Percentiles rank a stretch among this genome's conserved stretches.
phyloP scores from a whole-genome alignment of 2,329 filamentous ascomycete species.

The Pseudogymnoascus sp. region DNA sequence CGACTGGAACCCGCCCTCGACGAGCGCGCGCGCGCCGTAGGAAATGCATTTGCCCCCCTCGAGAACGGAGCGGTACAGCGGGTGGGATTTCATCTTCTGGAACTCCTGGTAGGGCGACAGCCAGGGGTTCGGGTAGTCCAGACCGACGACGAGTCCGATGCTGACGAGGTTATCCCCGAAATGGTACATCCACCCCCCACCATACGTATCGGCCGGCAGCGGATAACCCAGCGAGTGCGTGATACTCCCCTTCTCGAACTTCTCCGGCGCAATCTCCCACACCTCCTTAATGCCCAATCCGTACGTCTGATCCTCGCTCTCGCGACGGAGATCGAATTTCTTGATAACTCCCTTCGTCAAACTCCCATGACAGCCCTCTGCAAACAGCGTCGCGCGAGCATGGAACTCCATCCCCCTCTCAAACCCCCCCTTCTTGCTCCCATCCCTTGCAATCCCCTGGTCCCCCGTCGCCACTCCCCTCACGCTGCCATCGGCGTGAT shows the following conservation, averaged over 20 bases:
- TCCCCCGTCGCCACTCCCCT: constrained; percentile 95
- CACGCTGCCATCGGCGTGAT: constrained; percentile 77
- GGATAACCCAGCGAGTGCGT: constrained; percentile 92
- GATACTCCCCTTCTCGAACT: constrained; percentile 80
- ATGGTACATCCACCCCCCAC: constrained; percentile 98
- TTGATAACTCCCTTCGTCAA: constrained; percentile 90
- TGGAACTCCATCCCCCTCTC: constrained; percentile 99
- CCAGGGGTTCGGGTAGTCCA: constrained; percentile 97
- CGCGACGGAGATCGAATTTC: constrained; percentile 81
- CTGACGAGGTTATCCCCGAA: constrained; percentile 96
- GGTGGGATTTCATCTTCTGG: constrained; percentile 97
- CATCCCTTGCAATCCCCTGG: constrained; percentile 72
- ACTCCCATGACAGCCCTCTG: constrained; percentile 91
- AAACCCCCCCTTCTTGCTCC: constrained; percentile 81
- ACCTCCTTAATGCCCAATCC: constrained; percentile 92
- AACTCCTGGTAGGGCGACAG: constrained; percentile 92
- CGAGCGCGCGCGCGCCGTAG: constrained; percentile 83
- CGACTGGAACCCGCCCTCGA: constrained; percentile 94
- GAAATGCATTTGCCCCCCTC: constrained; percentile 97
- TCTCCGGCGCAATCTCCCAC: constrained; percentile 90
- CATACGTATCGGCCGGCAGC: constrained; percentile 79
- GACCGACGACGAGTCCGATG: constrained; percentile 80
- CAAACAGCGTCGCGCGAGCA: constrained; percentile 82
- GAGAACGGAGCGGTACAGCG: constrained; percentile 77
- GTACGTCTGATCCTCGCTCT: constrained; percentile 93